Base-by-base conservation (phyloP, 495 filamentous ascomycete species). In the Hypoxylon fragiforme region DNA sequence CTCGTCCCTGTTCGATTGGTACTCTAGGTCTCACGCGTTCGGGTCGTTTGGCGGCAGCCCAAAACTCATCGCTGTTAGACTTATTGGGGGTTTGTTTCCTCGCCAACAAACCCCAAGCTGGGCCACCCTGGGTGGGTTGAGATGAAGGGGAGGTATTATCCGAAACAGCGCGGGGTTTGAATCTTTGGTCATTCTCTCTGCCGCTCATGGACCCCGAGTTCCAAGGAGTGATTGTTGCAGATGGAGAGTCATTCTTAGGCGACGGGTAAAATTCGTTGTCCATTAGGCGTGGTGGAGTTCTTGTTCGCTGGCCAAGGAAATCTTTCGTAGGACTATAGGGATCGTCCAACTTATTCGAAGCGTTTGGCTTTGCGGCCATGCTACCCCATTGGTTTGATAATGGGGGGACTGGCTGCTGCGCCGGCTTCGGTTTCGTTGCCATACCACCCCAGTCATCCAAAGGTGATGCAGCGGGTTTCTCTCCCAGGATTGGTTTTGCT, bases 101-200 rank as follows among this genome's bases (percentile, higher is more conserved):
- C 3, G 58, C 46, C 18, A 62, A 18, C 32, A 48, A 30, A 1
- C 58, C 48, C 58, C 58, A 62, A 26, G 22, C 40, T 3, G 43
- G 49, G 13, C 47, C 19, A 2, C n/a, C 16, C 2, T 18, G 15
- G 0, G 32, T 35, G n/a, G 19, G 13, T 13, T 3, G 21, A 31
- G 22, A 16, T 26, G 48, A 15, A 20, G 1, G 14, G 14, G 22
- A 4, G 11, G 38, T 18, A 36, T 46, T 46, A 14, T 15, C 31
- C 18, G 4, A 28, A 9, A 4, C 24, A 4, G 24, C 24, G 24
- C 24, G 24, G 24, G 24, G 4, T 4, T 28, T 4, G 24, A 9
- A 9, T 9, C 9, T 9, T 28, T 4, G 9, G 9, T 28, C 24
- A 28, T 9, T 4, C 24, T 4, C 9, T 28, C 24, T 28, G 9